Percentiles rank a stretch among this genome's conserved stretches.
These are phyloP conservation scores for Ramaria sp. DNA, from an alignment of 768 basidiomycete genomes.

Conservation along the genomic window DNA sequence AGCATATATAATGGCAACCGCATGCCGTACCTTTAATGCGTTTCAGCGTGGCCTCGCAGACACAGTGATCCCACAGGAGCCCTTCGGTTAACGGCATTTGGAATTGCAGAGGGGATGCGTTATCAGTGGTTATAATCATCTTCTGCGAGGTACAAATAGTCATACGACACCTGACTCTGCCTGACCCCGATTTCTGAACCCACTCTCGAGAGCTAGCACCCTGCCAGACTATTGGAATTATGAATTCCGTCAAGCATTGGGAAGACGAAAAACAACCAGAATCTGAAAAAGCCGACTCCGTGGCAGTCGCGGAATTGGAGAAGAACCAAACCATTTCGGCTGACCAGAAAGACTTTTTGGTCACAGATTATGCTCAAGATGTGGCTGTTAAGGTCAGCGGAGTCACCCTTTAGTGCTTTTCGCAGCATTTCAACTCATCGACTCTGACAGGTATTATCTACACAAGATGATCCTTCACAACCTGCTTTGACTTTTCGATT, in stretches of 20 bases:
- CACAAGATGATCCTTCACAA: conserved; percentile 14
- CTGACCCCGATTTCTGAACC: no score
- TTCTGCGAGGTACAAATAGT: no score
- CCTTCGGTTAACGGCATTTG: no score
- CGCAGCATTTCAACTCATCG: not conserved
- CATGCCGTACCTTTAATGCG: no score
- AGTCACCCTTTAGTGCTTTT: not conserved
- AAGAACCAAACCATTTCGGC: not conserved
- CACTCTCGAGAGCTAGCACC: not conserved
- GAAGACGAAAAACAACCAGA: not conserved
- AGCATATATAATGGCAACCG: no score
- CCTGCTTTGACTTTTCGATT: conserved; percentile 20
- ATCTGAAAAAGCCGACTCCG: not conserved
- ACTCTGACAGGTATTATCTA: conserved; percentile 20
- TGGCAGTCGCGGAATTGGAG: not conserved
- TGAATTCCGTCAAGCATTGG: not conserved
- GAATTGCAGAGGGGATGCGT: no score
- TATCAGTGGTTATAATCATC: no score
- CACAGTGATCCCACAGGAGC: no score
- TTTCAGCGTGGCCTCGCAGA: no score
- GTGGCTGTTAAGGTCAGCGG: conserved; percentile 27
- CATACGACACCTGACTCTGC: no score
- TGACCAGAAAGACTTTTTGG: conserved; percentile 23
- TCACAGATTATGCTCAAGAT: conserved; percentile 26
- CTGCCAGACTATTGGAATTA: not conserved